These are phyloP conservation scores for Cryphonectria radicalis DNA, from an alignment of 2,329 filamentous ascomycete species.

Conservation along the genomic window DNA sequence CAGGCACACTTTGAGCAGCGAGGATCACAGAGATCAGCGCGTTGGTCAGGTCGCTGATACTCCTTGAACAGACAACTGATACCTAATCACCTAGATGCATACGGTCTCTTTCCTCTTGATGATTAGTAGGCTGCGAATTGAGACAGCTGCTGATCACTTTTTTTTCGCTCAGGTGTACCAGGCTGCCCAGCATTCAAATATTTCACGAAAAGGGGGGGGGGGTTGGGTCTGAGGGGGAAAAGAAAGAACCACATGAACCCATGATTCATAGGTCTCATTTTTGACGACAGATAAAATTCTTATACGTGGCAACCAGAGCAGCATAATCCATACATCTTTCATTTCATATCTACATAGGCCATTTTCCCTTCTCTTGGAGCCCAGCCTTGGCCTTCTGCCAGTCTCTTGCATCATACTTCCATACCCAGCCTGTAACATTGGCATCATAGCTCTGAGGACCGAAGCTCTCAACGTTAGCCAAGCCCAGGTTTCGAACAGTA, in stretches of 20 bases:
- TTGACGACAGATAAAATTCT: not conserved
- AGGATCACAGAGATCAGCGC: too few species aligned
- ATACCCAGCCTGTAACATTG: not conserved
- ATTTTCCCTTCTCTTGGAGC: not conserved
- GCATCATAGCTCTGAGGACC: slow-evolving; percentile 3
- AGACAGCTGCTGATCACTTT: not conserved
- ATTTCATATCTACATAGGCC: not conserved
- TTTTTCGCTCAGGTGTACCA: not conserved
- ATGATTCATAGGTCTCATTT: not conserved
- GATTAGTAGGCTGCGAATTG: too few species aligned
- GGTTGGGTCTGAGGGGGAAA: too few species aligned
- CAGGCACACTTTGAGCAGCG: too few species aligned
- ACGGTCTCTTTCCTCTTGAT: too few species aligned
- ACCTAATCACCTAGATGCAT: too few species aligned
- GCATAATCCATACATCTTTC: not conserved
- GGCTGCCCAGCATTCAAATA: not conserved
- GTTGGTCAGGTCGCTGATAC: too few species aligned
- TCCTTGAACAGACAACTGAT: too few species aligned
- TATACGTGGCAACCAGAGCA: too few species aligned
- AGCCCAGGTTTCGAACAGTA: not conserved
- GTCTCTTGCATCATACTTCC: slow-evolving; percentile 5
- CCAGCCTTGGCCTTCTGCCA: slow-evolving; percentile 5
- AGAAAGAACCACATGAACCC: too few species aligned
- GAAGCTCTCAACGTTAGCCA: not conserved
- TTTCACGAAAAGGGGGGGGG: too few species aligned